Base-by-base conservation (phyloP, 805 yeast species). In the Candida ponderosae region DNA sequence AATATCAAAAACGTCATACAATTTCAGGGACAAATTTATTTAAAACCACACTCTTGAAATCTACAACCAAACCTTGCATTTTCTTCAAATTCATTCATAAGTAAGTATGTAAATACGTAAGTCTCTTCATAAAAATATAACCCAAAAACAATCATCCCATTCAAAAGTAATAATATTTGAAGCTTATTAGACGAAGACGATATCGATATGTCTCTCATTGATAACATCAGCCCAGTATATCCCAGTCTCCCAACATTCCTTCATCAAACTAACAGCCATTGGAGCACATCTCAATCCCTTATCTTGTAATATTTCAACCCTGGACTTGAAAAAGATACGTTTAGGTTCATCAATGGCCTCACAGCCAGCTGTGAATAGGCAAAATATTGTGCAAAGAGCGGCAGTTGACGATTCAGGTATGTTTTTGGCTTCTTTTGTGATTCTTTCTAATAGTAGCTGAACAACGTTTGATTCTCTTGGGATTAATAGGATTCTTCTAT, bases 341-440 rank as follows among this genome's bases (percentile, higher is more conserved):
- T 50, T 47, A 2, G 46, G 44, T 1, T 48, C 47, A 39, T 68
- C 63, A 18, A 64, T 37, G 5, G 68, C 65, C 39, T 76, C 81
- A 56, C 78, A 72, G 14, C 74, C 81, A 27, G 74, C 72, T 27
- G 73, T 63, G 47, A 77, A 75, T 14, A 66, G 49, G 14, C 76
- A 68, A 37, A 74, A 68, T 3, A 74, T 60, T 4, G 73, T 56
- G 48, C 81, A 74, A 8, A 70, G 54, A 35, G 75, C 76, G 5
- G 76, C 74, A 2, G 80, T 66, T 3, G 72, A 61, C 14, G 60
- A 56, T 10, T 63, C 56, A 18, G 62, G 66, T 8, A 76, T 63
- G 0, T 52, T 46, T 18, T 48, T 48, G 3, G 67, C 44, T 1
- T 65, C 42, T 3, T 42, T 44, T 0, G 65, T 61, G 38, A 72